phyloP scores from a whole-genome alignment of 768 basidiomycete species.

The Tephrocybe sp. region DNA sequence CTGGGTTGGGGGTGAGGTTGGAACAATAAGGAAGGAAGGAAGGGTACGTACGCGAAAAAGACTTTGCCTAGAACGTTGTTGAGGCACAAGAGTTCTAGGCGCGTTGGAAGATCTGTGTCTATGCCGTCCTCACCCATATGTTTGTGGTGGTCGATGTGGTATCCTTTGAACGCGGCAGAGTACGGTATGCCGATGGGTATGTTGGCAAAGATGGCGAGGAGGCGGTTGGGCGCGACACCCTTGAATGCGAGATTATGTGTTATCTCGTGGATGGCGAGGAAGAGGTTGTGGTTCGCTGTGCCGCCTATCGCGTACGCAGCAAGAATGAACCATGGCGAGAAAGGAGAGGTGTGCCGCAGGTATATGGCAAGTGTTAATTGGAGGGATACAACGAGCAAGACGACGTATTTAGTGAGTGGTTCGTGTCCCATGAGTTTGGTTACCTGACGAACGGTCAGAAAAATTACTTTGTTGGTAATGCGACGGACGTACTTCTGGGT shows the following conservation, averaged over 20 bases:
- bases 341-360: conserved; percentile 67
- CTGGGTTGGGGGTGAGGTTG: conserved; percentile 36
- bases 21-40: not conserved
- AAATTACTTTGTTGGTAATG: too few relatives aligned
- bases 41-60: conserved; percentile 81
- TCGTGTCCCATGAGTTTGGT: conserved; percentile 97
- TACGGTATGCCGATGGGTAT: conserved; percentile 94
- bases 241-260: conserved; percentile 96
- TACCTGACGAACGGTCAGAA: conserved; percentile 49
- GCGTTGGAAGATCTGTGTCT: conserved; percentile 93
- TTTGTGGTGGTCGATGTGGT: conserved; percentile 97
- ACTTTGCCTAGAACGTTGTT: conserved; percentile 98
- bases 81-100: conserved; percentile 78
- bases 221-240: conserved; percentile 78
- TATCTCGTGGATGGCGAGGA: conserved; percentile 98
- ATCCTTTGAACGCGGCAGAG: conserved; percentile 93
- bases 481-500: conserved; percentile 68
- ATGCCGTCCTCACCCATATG: conserved; percentile 93
- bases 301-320: conserved; percentile 88
- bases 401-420: conserved; percentile 87
- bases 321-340: conserved; percentile 72
- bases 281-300: conserved; percentile 96
- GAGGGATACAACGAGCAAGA: conserved; percentile 75
- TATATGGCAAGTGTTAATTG: conserved; percentile 67
- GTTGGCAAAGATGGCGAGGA: conserved; percentile 89